These are phyloP conservation scores for Hyaloscypha variabilis DNA, from an alignment of 495 filamentous ascomycete species.

Conservation along the genomic window DNA sequence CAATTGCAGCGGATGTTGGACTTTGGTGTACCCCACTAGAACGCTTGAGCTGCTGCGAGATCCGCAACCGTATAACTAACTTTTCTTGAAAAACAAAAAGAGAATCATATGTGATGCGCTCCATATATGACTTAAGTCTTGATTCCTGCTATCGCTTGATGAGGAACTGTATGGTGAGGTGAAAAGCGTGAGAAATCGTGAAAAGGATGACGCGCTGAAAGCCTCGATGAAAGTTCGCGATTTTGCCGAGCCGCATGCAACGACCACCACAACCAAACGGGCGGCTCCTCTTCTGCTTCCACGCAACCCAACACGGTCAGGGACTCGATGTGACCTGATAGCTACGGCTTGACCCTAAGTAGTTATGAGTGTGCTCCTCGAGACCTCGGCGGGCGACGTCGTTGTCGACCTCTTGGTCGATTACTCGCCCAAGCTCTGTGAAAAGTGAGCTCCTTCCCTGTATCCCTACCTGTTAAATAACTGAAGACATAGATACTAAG, in stretches of 20 bases:
- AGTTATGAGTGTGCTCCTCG: constrained; percentile 75
- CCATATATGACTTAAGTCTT: no score
- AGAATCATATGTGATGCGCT: no score
- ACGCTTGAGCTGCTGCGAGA: no score
- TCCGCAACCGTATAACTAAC: no score
- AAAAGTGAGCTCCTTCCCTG: constrained; percentile 68
- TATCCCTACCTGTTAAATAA: constrained; percentile 22
- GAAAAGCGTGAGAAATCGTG: no score
- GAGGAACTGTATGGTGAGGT: no score
- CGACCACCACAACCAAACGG: neutral
- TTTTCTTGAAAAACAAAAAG: no score
- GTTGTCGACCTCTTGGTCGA: constrained; percentile 89
- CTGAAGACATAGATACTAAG: constrained; percentile 48
- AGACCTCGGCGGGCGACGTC: constrained; percentile 90
- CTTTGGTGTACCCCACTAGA: no score
- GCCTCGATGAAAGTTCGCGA: no score
- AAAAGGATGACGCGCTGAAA: no score
- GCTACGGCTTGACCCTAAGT: neutral
- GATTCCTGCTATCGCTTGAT: no score
- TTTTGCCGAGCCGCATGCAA: neutral
- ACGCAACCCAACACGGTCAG: neutral
- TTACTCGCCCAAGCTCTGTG: constrained; percentile 83
- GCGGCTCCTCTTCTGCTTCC: neutral
- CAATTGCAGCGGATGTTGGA: no score
- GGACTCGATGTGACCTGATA: neutral